Percentiles rank a stretch among this genome's conserved stretches.
phyloP scores from a whole-genome alignment of 768 basidiomycete species.

The Calocera viscosa region DNA sequence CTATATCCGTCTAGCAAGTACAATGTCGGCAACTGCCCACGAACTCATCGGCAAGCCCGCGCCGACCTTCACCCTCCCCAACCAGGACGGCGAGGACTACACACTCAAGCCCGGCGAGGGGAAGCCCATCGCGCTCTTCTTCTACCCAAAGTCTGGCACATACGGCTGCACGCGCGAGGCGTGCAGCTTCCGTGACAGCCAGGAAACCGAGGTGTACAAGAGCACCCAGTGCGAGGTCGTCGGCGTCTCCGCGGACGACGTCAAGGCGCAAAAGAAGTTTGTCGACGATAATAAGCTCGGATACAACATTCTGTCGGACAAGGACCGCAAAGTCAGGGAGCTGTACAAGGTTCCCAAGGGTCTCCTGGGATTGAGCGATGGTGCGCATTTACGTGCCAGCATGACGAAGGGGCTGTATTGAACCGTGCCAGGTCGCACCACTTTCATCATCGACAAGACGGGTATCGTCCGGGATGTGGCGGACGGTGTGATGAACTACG shows the following conservation, averaged over 20 bases:
- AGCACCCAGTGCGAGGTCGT: conserved; percentile 51
- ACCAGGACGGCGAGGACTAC: conserved; percentile 49
- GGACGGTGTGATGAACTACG: conserved; percentile 15
- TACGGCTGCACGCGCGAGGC: conserved; percentile 73
- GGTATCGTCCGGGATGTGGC: conserved; percentile 51
- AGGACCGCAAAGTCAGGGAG: conserved; percentile 46
- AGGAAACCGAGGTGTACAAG: conserved; percentile 54
- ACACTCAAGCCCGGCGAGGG: conserved; percentile 48
- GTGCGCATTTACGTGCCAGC: conserved; percentile 16
- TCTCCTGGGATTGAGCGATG: conserved; percentile 48
- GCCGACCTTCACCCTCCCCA: conserved; percentile 51
- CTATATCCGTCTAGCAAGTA: neutral
- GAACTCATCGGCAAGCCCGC: conserved; percentile 49
- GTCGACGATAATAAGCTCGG: conserved; percentile 37
- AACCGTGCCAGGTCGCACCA: conserved; percentile 38
- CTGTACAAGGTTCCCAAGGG: conserved; percentile 55
- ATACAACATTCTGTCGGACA: conserved; percentile 69
- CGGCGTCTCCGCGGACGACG: conserved; percentile 61
- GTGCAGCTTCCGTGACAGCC: conserved; percentile 68
- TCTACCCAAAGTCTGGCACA: conserved; percentile 62
- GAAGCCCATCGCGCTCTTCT: conserved; percentile 59
- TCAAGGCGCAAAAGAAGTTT: conserved; percentile 61
- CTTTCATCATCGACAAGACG: conserved; percentile 61
- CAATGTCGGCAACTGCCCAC: neutral
- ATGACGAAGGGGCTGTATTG: conserved; percentile 21